Conservation (phyloP, 2,329 filamentous ascomycete species). For the Chaetothyriales sp. region DNA sequence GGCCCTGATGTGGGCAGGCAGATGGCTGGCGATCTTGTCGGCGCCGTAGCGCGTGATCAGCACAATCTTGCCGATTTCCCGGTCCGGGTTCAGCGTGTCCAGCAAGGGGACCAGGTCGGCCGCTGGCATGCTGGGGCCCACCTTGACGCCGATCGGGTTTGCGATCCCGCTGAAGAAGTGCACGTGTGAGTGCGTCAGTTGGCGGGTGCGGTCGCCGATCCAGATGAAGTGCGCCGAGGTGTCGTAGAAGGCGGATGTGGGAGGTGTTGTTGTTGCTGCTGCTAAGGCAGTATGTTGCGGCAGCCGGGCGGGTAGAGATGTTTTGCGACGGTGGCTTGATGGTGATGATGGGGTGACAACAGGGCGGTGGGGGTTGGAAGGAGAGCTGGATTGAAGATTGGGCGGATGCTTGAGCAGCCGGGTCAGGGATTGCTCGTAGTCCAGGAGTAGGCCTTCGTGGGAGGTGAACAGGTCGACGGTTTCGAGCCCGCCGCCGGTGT, state of each 20-base stretch:
- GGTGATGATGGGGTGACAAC: too few species aligned
- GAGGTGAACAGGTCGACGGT: constrained; percentile 92
- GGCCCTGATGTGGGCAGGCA: constrained; percentile 74
- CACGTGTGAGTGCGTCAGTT: constrained; percentile 83
- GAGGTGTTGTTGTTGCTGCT: constrained; percentile 9
- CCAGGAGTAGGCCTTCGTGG: constrained; percentile 83
- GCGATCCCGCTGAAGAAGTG: constrained; percentile 95
- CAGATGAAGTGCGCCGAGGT: constrained; percentile 95
- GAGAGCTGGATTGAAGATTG: constrained; percentile 21
- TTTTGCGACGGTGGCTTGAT: constrained; percentile 13
- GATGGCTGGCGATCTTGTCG: constrained; percentile 54
- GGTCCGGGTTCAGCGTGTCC: constrained; percentile 65
- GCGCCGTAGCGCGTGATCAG: constrained; percentile 92
- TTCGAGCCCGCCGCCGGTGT: constrained; percentile 67
- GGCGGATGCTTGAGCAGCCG: constrained; percentile 54
- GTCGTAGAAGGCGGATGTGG: constrained; percentile 62
- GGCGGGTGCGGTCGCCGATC: constrained; percentile 92
- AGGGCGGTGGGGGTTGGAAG: too few species aligned
- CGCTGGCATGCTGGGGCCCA: constrained; percentile 69
- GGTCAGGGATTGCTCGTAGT: constrained; percentile 84
- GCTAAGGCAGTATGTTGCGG: constrained; percentile 1
- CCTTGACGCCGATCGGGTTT: constrained; percentile 93
- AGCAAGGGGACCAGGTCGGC: constrained; percentile 65
- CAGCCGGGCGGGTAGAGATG: constrained; percentile 18
- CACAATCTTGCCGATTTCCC: constrained; percentile 83